Percentiles rank a stretch among this genome's conserved stretches.
These are phyloP conservation scores for Dionaea muscipula DNA, from an alignment of 179 eudicot genomes.

Conservation along the genomic window DNA sequence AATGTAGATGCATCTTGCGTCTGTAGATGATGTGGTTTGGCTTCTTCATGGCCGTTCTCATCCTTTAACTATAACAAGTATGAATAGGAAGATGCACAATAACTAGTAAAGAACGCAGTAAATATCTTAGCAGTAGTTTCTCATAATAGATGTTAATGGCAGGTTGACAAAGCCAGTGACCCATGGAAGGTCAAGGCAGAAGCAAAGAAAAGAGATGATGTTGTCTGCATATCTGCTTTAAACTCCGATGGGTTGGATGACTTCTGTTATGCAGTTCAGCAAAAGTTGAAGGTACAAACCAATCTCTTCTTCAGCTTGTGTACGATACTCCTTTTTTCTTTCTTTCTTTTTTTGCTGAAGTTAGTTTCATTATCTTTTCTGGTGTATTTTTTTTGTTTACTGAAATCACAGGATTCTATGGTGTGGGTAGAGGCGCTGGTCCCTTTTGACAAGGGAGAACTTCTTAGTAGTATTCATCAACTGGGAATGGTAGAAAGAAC, in stretches of 20 bases:
- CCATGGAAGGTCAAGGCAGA: constrained; percentile 54
- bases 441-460: constrained; percentile 91
- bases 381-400: not conserved
- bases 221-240: constrained; percentile 80
- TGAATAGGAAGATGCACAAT: too few species aligned
- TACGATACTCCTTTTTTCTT: not conserved
- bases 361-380: not conserved
- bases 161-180: constrained; percentile 83
- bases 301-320: not conserved
- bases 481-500: constrained; percentile 78
- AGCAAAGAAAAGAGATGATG: constrained; percentile 52
- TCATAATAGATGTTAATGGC: constrained; percentile 13
- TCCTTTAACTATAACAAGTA: too few species aligned
- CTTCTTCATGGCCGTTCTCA: too few species aligned
- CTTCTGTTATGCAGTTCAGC: constrained; percentile 72
- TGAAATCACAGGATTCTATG: constrained; percentile 59
- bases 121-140: not conserved
- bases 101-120: not conserved
- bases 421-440: constrained; percentile 95
- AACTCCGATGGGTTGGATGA: constrained; percentile 73
- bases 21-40: too few species aligned
- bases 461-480: constrained; percentile 68
- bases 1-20: too few species aligned
- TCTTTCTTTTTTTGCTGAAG: not conserved
- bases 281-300: constrained; percentile 57